A percentile compares a stretch with the other conserved stretches of the same genome.
These are phyloP conservation scores for Cornus suecica DNA, from an alignment of 148 eudicot species.

Conservation along the genomic window DNA sequence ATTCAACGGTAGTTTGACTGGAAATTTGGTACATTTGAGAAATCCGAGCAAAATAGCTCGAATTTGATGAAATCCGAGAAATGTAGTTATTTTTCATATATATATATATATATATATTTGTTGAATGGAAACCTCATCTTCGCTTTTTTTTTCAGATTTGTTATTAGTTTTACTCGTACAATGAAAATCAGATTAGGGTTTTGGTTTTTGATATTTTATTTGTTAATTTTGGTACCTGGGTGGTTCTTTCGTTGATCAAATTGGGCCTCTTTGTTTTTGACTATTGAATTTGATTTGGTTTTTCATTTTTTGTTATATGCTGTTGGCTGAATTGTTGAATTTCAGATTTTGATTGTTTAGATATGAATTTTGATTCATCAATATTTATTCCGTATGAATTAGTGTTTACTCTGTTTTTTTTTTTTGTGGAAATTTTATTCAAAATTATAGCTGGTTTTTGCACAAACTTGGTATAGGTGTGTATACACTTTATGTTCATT, in stretches of 20 bases:
- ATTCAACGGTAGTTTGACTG: too few species aligned
- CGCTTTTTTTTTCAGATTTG: not conserved
- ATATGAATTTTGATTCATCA: not conserved
- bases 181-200: not conserved
- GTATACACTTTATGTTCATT: too few species aligned
- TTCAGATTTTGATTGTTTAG: not conserved
- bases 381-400: not conserved
- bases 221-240: not conserved
- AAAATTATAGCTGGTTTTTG: not conserved
- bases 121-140: not conserved
- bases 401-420: too few species aligned
- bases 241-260: not conserved
- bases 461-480: not conserved
- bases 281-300: too few species aligned
- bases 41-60: too few species aligned
- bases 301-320: not conserved
- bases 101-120: too few species aligned
- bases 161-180: not conserved
- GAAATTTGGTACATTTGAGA: too few species aligned
- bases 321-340: not conserved
- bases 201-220: not conserved
- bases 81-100: too few species aligned
- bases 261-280: not conserved
- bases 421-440: too few species aligned
- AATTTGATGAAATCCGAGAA: too few species aligned